Conservation (phyloP, 495 filamentous ascomycete species). For the Tuber magnatum region DNA sequence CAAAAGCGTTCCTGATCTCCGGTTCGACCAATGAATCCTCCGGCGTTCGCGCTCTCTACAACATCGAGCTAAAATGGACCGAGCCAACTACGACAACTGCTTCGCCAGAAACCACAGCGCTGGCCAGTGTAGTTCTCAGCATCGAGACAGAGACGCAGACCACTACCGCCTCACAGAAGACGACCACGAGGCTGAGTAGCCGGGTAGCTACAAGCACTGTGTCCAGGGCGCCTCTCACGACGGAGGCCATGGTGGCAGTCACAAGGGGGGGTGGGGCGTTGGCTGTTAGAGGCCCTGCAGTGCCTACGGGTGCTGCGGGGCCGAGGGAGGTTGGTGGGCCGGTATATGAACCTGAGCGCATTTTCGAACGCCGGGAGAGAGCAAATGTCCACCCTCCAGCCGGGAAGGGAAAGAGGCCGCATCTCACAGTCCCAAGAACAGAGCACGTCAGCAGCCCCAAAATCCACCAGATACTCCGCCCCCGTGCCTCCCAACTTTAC, state of each 20-base stretch:
- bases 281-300: background rate
- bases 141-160: background rate
- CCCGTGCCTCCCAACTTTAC: background rate
- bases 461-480: background rate
- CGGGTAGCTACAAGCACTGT: background rate
- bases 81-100: background rate
- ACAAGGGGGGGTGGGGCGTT: background rate
- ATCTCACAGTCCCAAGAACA: background rate
- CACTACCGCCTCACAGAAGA: background rate
- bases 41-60: constrained; percentile 24
- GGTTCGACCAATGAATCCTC: constrained; percentile 21
- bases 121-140: background rate
- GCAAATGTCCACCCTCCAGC: background rate
- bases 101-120: background rate
- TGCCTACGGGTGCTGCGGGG: background rate
- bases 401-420: background rate
- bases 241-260: background rate
- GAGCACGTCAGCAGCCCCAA: background rate
- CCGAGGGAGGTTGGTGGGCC: background rate
- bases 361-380: background rate
- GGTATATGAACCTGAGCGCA: background rate
- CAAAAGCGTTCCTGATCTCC: constrained; percentile 28
- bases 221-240: background rate
- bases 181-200: background rate
- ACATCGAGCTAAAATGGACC: constrained; percentile 23